phyloP scores from a whole-genome alignment of 768 basidiomycete genomes.

The Leccinum variicolor region DNA sequence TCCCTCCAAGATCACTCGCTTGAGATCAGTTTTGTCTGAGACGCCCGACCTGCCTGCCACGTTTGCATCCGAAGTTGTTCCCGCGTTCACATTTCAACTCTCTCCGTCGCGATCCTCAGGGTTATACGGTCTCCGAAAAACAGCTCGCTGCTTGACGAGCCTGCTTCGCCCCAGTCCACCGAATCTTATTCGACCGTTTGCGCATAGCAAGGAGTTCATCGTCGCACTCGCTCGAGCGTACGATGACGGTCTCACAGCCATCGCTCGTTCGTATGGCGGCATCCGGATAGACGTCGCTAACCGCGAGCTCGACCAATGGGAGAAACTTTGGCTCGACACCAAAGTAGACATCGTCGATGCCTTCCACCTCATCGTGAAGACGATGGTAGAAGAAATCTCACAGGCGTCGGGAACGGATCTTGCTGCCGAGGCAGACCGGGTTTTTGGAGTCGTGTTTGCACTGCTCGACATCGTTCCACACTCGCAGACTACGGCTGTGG shows the following conservation, averaged over 20 bases:
- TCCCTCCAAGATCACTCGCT: slow-evolving; percentile 40
- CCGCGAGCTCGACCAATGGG: slow-evolving; percentile 58
- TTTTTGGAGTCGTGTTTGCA: slow-evolving; percentile 57
- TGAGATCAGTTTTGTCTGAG: slow-evolving; percentile 43
- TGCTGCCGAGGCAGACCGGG: slow-evolving; percentile 46
- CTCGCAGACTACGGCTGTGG: slow-evolving; percentile 2
- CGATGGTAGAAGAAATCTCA: slow-evolving; percentile 48
- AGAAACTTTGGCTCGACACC: slow-evolving; percentile 64
- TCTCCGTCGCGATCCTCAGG: slow-evolving; percentile 44
- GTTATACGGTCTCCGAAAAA: slow-evolving; percentile 63
- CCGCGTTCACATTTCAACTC: slow-evolving; percentile 51
- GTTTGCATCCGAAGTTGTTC: slow-evolving; percentile 47
- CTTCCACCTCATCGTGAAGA: slow-evolving; percentile 57
- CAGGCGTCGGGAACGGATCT: slow-evolving; percentile 41
- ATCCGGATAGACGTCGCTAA: slow-evolving; percentile 27
- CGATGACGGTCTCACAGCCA: slow-evolving; percentile 49
- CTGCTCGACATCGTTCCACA: slow-evolving; percentile 46
- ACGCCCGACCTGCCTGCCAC: slow-evolving; percentile 31
- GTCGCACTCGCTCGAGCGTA: slow-evolving; percentile 58
- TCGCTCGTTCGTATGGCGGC: slow-evolving; percentile 64
- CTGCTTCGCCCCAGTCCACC: slow-evolving; percentile 53
- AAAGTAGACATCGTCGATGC: slow-evolving; percentile 70
- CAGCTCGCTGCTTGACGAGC: slow-evolving; percentile 51
- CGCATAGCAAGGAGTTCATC: slow-evolving; percentile 49
- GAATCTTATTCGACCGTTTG: slow-evolving; percentile 49